Evolutionary conservation across 345 rosid species (phyloP).

Genomic region (Acer saccharum): DNA sequence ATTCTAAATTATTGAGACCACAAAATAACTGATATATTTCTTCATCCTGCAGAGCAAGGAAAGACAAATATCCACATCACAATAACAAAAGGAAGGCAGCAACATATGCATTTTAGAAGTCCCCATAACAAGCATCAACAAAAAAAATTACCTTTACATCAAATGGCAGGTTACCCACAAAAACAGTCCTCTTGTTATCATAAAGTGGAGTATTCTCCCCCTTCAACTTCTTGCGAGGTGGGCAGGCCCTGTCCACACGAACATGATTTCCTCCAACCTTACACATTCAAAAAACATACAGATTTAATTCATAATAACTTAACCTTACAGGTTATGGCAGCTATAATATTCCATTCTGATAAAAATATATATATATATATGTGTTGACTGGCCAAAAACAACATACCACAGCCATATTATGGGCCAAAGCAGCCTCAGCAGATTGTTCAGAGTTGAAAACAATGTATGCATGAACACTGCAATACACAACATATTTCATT

Average conservation of each 20-base stretch:
- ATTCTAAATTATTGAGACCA: constrained; percentile 54
- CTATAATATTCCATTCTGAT: neutral
- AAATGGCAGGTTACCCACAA: constrained; percentile 92
- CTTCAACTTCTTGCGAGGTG: constrained; percentile 90
- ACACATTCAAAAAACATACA: constrained; percentile 14
- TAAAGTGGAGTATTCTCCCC: constrained; percentile 58
- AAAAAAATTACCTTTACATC: constrained; percentile 78
- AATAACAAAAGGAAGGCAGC: neutral
- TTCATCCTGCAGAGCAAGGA: constrained; percentile 63
- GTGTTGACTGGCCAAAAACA: constrained; percentile 3
- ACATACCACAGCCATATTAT: constrained; percentile 93
- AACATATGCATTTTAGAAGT: neutral
- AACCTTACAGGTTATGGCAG: neutral
- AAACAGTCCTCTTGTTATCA: constrained; percentile 82
- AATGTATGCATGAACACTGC: constrained; percentile 92
- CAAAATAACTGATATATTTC: constrained; percentile 85
- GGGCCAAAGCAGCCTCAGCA: constrained; percentile 78
- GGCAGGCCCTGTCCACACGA: constrained; percentile 96
- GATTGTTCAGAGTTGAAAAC: constrained; percentile 83
- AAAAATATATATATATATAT: neutral
- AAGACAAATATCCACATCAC: neutral
- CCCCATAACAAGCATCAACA: neutral
- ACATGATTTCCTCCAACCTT: constrained; percentile 89
- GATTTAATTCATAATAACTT: constrained; percentile 7
- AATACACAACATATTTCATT: constrained; percentile 20